Evolutionary conservation across 345 rosid genomes (phyloP), one percentile per base, ranked within the genome.

Genomic region (Ceriops zippeliana): DNA sequence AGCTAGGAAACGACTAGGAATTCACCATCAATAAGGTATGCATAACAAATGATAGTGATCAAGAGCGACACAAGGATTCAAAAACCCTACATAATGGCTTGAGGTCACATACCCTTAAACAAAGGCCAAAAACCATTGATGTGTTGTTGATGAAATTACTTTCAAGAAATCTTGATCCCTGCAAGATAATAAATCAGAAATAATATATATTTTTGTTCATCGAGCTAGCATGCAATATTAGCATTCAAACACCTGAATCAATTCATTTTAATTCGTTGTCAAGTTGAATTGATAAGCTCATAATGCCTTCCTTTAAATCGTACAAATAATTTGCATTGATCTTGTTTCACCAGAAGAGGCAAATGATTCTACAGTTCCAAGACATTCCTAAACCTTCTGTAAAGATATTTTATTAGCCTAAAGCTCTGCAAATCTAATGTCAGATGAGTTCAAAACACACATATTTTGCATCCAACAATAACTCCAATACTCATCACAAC

Each of bases 81-180:
- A 58, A 66, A 76, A 69, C 62, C 73, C 61, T 67, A 73, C 16
- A 53, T 34, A 72, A 22, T 37, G 11, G 47, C 42, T 35, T 69
- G 31, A 72, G 75, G 63, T 61, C 52, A 70, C 88, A 77, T 86
- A 93, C 98, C 76, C 91, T 84, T 52, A 93, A 76, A 84, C 97
- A 91, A 28, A 86, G 84, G 56, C 98, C 85, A 65, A 93, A 91
- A 68, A 93, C 93, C 97, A 93, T 89, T 24, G 96, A 90, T 58
- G 97, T 93, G 64, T 91, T 93, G 73, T 93, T 93, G 83, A 91
- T 91, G 76, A 88, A 93, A 81, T 86, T 91, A 73, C 98, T 93
- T 82, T 93, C 96, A 17, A 86, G 86, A 78, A 93, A 82, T 79
- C 97, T 81, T 73, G 88, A 83, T 22, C 98, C 98, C 98, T 91